Evolutionary conservation across 345 rosid species (phyloP), one percentile per base, ranked within the genome.

Genomic region (Cardamine occulta): DNA sequence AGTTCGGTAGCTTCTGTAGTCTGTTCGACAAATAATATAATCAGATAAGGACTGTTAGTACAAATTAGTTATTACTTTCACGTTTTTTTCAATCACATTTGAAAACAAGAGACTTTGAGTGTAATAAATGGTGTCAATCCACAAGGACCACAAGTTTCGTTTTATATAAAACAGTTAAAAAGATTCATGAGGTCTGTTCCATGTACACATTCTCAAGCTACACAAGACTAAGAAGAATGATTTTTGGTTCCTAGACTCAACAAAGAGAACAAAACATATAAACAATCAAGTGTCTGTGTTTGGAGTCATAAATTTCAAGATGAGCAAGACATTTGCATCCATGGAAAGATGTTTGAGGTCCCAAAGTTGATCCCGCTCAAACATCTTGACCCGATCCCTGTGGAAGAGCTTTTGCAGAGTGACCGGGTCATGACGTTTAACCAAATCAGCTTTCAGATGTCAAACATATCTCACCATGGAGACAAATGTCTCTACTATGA

Each of bases 181-280:
- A 63, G 44, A 74, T 21, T 44, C 56, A 54, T 31, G 35, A 54
- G 47, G 57, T 21, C 57, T 29, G 63, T 64, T 54, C 15, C 64
- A 32, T 65, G 56, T 29, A 57, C 17, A 17, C 59, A 57, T 47
- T 57, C 11, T 58, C 6, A 74, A 74, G 52, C 44, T 74, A 57
- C 31, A 23, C 29, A 66, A 8, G 40, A 56, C 57, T 53, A 44
- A 42, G 12, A 56, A 48, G 6, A 19, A 47, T 48, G 47, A 19
- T 12, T 67, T 74, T 57, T 37, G 40, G 57, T 42, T 56, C 31
- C 65, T 65, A 55, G 11, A 63, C 10, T 55, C 39, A 56, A 32
- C 49, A 55, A 74, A 54, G 21, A 26, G 45, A 72, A 31, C 56
- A 57, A 49, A 51, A 48, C 68, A 51, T 54, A 53, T 13, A 13